Percentiles rank a stretch among this genome's conserved stretches.
phyloP scores from a whole-genome alignment of 2,329 filamentous ascomycete genomes.

The Aureobasidium sp. region DNA sequence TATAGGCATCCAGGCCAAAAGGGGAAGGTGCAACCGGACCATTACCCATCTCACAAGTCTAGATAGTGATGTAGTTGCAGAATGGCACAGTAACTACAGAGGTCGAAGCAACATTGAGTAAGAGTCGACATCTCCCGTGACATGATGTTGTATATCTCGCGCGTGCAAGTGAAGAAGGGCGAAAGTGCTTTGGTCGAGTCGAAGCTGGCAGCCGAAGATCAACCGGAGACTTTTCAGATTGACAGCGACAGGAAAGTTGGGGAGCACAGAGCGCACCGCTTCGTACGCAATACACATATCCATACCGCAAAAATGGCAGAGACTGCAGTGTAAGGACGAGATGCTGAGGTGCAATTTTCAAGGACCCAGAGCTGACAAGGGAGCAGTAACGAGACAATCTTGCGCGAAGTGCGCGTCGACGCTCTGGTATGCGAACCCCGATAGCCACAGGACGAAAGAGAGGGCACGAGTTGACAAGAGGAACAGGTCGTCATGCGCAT shows the following conservation, averaged over 20 bases:
- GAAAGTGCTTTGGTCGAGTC: background rate
- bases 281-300: slow-evolving; percentile 2
- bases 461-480: background rate
- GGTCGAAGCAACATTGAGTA: background rate
- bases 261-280: background rate
- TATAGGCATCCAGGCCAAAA: background rate
- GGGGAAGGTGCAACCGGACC: slow-evolving; percentile 2
- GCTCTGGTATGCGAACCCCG: slow-evolving; percentile 16
- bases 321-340: slow-evolving; percentile 6
- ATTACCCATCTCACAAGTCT: background rate
- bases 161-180: background rate
- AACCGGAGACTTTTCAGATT: background rate
- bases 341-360: background rate
- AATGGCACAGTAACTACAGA: background rate
- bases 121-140: background rate
- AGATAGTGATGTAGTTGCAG: background rate
- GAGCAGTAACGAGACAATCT: slow-evolving; percentile 16
- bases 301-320: slow-evolving; percentile 33
- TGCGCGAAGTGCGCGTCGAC: slow-evolving; percentile 21
- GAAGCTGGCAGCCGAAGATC: background rate
- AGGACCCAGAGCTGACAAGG: background rate
- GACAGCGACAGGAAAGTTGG: slow-evolving; percentile 3
- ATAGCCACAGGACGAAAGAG: background rate
- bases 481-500: slow-evolving; percentile 84
- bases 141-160: background rate